Conservation (phyloP, 202 grass and related monocot species). For the Cymbopogon flexuosus region DNA sequence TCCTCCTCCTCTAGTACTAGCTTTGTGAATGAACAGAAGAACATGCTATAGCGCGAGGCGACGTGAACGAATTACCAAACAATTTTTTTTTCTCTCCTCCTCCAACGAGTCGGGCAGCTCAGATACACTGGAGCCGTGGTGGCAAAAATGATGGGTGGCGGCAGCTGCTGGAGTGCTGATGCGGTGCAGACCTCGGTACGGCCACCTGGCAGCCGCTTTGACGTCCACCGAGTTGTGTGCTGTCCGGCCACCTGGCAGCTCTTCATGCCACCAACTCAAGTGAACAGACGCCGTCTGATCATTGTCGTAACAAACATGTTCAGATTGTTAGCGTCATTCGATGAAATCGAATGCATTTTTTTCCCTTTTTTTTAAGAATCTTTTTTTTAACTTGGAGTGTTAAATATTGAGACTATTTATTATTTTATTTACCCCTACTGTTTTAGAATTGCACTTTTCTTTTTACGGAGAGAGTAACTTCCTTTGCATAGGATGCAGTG, state of each 20-base stretch:
- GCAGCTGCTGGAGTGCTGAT: slow-evolving; percentile 25
- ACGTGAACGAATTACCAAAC: not conserved
- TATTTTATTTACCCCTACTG: no score
- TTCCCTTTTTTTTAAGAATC: no score
- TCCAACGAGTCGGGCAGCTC: not conserved
- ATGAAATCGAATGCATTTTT: no score
- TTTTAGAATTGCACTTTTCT: no score
- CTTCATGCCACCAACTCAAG: not conserved
- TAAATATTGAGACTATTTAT: no score
- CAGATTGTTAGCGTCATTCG: no score
- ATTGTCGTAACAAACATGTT: not conserved
- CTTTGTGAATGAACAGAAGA: not conserved
- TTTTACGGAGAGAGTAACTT: not conserved
- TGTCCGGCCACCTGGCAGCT: not conserved
- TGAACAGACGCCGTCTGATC: not conserved
- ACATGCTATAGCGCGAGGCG: not conserved
- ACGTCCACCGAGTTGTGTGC: slow-evolving; percentile 26
- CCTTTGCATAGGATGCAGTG: not conserved
- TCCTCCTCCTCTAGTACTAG: not conserved
- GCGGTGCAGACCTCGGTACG: not conserved
- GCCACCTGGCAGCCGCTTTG: slow-evolving; percentile 6
- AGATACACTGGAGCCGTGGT: slow-evolving; percentile 41
- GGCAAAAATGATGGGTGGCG: slow-evolving; percentile 46
- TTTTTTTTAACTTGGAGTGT: no score
- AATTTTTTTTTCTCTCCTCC: not conserved